Conservation (phyloP, 768 basidiomycete genomes). For the Leccinum boreale region DNA sequence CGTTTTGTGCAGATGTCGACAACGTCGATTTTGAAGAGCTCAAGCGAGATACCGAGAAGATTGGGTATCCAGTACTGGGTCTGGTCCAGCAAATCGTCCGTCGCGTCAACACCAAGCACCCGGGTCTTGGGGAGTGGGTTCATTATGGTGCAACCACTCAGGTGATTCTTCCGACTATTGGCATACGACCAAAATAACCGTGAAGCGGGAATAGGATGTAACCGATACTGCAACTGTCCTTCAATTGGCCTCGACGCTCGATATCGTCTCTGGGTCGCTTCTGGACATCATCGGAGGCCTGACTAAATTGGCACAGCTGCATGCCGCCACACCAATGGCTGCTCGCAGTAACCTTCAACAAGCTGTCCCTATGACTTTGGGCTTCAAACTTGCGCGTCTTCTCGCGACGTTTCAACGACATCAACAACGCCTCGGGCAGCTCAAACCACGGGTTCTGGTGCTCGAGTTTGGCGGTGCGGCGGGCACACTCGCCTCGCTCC, state of each 20-base stretch:
- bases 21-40: constrained; percentile 39
- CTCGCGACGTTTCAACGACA: constrained; percentile 43
- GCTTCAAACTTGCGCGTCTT: constrained; percentile 46
- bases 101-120: constrained; percentile 30
- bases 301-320: constrained; percentile 24
- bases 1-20: constrained; percentile 33
- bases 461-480: constrained; percentile 46
- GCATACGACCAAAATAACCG: background rate
- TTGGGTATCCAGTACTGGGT: constrained; percentile 45
- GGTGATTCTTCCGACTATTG: constrained; percentile 21
- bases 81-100: constrained; percentile 43
- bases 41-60: constrained; percentile 37
- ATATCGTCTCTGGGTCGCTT: constrained; percentile 31
- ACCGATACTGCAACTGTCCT: constrained; percentile 46
- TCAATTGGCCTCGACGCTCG: constrained; percentile 40
- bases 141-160: constrained; percentile 51
- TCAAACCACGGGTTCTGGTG: constrained; percentile 37
- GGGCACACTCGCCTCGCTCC: constrained; percentile 43
- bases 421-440: constrained; percentile 34
- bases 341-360: constrained; percentile 48
- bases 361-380: constrained; percentile 46
- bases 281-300: constrained; percentile 29
- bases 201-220: constrained; percentile 36
- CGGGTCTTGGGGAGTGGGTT: constrained; percentile 43
- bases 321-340: constrained; percentile 42